These are phyloP conservation scores for Nyssa sinensis DNA, from an alignment of 148 eudicot species.

Conservation along the genomic window DNA sequence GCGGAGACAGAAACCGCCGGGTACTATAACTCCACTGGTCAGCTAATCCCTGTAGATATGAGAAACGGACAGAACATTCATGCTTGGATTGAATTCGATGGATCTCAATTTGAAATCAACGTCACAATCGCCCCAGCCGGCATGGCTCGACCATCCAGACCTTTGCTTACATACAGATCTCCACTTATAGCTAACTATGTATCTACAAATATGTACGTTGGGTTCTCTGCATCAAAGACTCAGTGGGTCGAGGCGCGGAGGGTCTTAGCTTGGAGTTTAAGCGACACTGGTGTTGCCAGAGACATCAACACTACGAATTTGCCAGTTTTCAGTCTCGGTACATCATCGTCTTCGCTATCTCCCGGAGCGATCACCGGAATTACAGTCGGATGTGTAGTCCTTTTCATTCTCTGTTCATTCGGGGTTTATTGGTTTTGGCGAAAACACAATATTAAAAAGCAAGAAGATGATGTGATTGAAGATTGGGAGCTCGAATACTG, in stretches of 20 bases:
- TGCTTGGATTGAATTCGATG: slow-evolving; percentile 57
- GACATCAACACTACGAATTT: slow-evolving; percentile 44
- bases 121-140: slow-evolving; percentile 50
- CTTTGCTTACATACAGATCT: slow-evolving; percentile 29
- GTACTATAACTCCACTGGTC: slow-evolving; percentile 25
- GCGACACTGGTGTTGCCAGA: slow-evolving; percentile 42
- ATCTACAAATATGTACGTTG: slow-evolving; percentile 39
- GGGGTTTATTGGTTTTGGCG: slow-evolving; percentile 32
- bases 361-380: slow-evolving; percentile 40
- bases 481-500: slow-evolving; percentile 63
- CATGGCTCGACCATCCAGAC: slow-evolving; percentile 25
- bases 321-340: slow-evolving; percentile 25
- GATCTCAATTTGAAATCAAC: slow-evolving; percentile 32
- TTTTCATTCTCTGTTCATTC: not conserved
- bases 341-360: slow-evolving; percentile 23
- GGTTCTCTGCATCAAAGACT: slow-evolving; percentile 50
- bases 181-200: slow-evolving; percentile 29
- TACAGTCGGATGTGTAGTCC: slow-evolving; percentile 24
- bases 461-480: slow-evolving; percentile 42
- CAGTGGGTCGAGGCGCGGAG: slow-evolving; percentile 51
- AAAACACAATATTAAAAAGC: slow-evolving; percentile 1
- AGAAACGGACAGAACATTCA: slow-evolving; percentile 48
- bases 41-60: slow-evolving; percentile 32
- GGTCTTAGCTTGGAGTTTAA: slow-evolving; percentile 56
- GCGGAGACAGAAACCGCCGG: slow-evolving; percentile 23